Percentiles rank a stretch among this genome's conserved stretches.
Conservation (phyloP, 139 green algal species). For the Tetratostichococcus sp. region DNA sequence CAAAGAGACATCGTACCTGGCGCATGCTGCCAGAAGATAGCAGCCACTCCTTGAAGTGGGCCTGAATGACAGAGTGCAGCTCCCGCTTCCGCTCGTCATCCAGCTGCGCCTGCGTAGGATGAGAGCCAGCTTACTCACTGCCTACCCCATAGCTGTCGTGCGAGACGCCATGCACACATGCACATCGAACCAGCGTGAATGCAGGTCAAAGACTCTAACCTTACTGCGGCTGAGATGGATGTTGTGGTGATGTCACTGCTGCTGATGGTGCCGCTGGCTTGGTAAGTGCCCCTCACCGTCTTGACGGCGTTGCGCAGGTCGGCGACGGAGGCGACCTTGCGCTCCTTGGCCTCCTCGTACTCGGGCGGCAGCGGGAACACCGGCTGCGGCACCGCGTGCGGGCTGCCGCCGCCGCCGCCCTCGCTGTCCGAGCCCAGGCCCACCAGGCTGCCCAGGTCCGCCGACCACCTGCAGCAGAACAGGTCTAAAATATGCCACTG, state of each 20-base stretch:
- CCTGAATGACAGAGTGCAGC: conserved; percentile 78
- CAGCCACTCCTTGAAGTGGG: conserved; percentile 89
- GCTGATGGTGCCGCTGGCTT: too few relatives aligned
- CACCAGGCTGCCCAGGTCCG: conserved; percentile 25
- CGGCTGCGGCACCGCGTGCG: conserved; percentile 9
- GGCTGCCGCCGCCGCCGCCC: background rate
- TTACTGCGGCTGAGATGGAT: too few relatives aligned
- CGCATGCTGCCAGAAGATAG: conserved; percentile 57
- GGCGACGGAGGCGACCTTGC: conserved; percentile 67
- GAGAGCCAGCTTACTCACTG: too few relatives aligned
- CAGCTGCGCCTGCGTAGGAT: conserved; percentile 37
- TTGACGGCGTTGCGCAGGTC: conserved; percentile 66
- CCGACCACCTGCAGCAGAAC: conserved; percentile 4
- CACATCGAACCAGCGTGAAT: too few relatives aligned
- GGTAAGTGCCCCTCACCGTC: conserved; percentile 5
- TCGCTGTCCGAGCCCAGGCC: conserved; percentile 8
- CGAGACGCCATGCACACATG: too few relatives aligned
- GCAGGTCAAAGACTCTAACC: too few relatives aligned
- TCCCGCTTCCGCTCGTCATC: conserved; percentile 68
- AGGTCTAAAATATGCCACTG: too few relatives aligned
- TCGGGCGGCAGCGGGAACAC: conserved; percentile 76
- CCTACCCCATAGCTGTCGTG: too few relatives aligned
- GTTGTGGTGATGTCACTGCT: too few relatives aligned
- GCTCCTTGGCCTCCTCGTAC: conserved; percentile 72
- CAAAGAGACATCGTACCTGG: conserved; percentile 21